Base-by-base conservation (phyloP, 805 yeast species). In the Hanseniaspora valbyensis region DNA sequence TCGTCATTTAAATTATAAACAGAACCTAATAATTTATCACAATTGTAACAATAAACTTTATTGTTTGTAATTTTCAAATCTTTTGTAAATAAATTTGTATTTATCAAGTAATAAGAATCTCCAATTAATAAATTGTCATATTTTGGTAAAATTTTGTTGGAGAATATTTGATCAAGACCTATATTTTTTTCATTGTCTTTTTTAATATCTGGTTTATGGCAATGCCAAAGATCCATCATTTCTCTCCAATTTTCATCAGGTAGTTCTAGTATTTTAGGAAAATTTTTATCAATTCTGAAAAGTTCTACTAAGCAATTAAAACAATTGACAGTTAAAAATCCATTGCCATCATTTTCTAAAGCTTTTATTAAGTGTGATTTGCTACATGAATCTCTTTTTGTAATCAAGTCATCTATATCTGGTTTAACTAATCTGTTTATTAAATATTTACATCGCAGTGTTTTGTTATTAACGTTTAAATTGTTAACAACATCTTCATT, bases 201-300 rank as follows among this genome's bases (percentile, higher is more conserved):
- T 45, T 16, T 55, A 21, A 24, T 53, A 38, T 65, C 62, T 0
- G 94, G 94, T 58, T 82, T 83, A 60, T 90, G 96, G 61, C 98
- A 90, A 62, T 90, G 96, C 98, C 98, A 90, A 56, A 83, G 83
- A 52, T 90, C 97, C 95, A 90, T 83, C 74, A 92, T 68, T 61
- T 90, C 98, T 13, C 82, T 78, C 98, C 98, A 90, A 44, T 77
- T 69, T 59, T 88, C 96, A 1, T 95, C 83, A 0, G 98, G 98
- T 80, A 90, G 76, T 34, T 84, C 84, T 49, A 58, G 59, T 9
- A 64, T 21, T 25, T 50, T 57, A 6, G 34, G 22, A 37, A 59
- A 59, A 32, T 61, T 57, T 13, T 32, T 40, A 13, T 52, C 42
- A 32, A 57, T 51, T 32, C 56, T 39, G 10, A 41, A 12, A 2